Base-by-base conservation (phyloP, 768 basidiomycete species). In the Lactarius tabidus region DNA sequence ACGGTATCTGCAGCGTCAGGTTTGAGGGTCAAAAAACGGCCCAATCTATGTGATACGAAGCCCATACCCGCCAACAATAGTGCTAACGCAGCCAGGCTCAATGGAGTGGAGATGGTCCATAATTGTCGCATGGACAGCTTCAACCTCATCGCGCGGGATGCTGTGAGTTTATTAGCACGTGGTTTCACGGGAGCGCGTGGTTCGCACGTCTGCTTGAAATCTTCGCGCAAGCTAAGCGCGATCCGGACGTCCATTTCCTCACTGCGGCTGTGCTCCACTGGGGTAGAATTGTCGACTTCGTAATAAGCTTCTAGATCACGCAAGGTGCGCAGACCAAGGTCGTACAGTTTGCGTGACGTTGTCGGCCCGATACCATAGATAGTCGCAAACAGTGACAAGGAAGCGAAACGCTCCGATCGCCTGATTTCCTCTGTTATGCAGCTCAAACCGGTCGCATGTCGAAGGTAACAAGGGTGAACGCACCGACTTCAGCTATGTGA, bases 41-140 rank as follows among this genome's bases (percentile, higher is more conserved):
- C 35, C 14, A 55, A 45, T 7, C 7, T 15, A 56, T 31, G 43
- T 33, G 39, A n/a, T 14, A 61, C 57, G 58, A 28, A 28, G 58
- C 2, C 45, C 64, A 23, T 53, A 91, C 92, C 94, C 90, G 71
- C 94, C 95, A 43, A 84, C 89, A 45, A 97, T 84, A 6, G 88
- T 91, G 69, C 84, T 86, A 23, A 82, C 74, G 70, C 87, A 94
- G 0, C 90, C 92, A 1, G 81, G 78, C 59, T 86, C 80, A 10
- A 96, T 72, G 14, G 74, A 72, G 15, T 81, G 79, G 33, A 96
- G 74, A 70, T 93, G 86, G n/a, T 74, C 73, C 82, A 86, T 84
- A 6, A 96, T 83, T 12, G 84, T 77, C 1, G 71, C 71, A n/a
- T 85, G 82, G 63, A 96, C 93, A 69, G 88, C 84, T 64, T 92